Conservation (phyloP, 768 basidiomycete species). For the Suillus placidus region DNA sequence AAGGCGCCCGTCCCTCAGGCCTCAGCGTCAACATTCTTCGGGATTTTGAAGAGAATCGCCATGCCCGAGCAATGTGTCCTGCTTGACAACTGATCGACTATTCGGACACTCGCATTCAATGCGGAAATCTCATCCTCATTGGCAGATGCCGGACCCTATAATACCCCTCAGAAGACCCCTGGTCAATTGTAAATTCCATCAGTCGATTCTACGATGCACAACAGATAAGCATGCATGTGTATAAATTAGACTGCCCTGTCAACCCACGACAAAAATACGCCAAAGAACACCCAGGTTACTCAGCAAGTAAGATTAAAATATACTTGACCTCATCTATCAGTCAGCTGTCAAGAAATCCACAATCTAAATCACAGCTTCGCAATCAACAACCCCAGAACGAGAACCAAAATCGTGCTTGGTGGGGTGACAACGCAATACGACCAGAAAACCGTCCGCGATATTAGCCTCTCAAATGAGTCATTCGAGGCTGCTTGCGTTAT, state of each 20-base stretch:
- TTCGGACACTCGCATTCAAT: too few species aligned
- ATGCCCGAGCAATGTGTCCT: too few species aligned
- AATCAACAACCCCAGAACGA: conserved; percentile 71
- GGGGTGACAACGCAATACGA: conserved; percentile 88
- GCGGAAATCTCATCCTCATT: too few species aligned
- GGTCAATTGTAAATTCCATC: too few species aligned
- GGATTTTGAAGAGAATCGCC: too few species aligned
- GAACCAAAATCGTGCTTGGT: conserved; percentile 75
- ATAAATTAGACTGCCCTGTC: neutral
- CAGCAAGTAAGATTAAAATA: neutral
- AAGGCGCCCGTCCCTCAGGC: too few species aligned
- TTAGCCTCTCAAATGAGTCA: conserved; percentile 89
- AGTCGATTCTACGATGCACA: too few species aligned
- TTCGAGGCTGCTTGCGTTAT: conserved; percentile 81
- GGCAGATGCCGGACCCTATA: too few species aligned
- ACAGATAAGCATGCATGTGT: neutral
- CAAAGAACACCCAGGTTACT: neutral
- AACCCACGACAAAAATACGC: neutral
- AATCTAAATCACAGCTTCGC: conserved; percentile 47
- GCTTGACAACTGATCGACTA: too few species aligned
- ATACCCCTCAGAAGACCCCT: too few species aligned
- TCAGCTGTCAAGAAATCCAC: neutral
- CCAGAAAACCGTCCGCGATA: conserved; percentile 93
- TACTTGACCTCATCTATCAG: neutral
- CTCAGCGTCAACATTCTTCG: too few species aligned